Base-by-base conservation (phyloP, 371 early-diverging fungal species). In the Coemansia linderi region DNA sequence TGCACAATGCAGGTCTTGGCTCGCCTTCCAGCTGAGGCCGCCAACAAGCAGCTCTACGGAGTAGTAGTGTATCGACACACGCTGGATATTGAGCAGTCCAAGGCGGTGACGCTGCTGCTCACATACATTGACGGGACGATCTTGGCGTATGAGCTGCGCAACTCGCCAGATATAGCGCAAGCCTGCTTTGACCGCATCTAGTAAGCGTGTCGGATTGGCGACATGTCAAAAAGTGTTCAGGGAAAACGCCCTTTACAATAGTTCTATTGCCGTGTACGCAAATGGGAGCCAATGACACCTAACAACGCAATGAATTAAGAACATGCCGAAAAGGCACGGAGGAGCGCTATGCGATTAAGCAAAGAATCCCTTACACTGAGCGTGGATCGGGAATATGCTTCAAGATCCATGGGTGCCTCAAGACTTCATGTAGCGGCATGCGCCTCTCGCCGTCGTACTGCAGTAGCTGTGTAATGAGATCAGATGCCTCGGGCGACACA, bases 401-500 rank as follows among this genome's bases (percentile, higher is more conserved):
- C 13, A 75, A 33, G 10, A 91, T 85, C 91, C 91, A 99, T 15
- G 96, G 92, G 73, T 99, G 98, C 29, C 81, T 72, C 64, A 92
- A 67, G 10, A 98, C 92, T 13, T 91, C 82, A 0, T 85, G 80
- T 29, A 96, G 78, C 27, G 86, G 82, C 38, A 96, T 80, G 29
- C 99, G 89, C 36, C 86, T 77, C n/a, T 82, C 85, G 13, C 93
- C 93, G 38, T 88, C 85, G 40, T 89, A 85, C 79, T 87, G 88
- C 22, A 98, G 84, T 29, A 98, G 64, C 29, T 66, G 68, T 33
- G 46, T 68, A 33, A 99, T 98, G 52, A 99, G 85, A 81, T 99
- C 96, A 64, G 85, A 85, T 0, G 98, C 99, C 56, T 94, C 94
- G 5, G 74, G 68, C 59, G 92, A 92, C 15, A 99, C 87, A 79